phyloP scores from a whole-genome alignment of 345 rosid genomes.

The Sisymbrium altissimum region DNA sequence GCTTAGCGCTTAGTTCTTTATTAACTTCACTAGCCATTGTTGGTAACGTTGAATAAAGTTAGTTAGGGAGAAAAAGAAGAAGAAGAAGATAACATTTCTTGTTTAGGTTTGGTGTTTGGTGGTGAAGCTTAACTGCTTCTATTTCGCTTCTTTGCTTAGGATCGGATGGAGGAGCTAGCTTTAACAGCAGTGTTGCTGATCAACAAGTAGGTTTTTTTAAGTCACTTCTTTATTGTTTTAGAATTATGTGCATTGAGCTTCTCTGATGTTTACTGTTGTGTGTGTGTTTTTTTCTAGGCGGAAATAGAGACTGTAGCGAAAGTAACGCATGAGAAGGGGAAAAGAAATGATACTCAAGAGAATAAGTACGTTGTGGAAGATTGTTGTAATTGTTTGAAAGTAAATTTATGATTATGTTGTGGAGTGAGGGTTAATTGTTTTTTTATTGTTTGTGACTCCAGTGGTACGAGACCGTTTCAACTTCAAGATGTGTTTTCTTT shows the following conservation, averaged over 20 bases:
- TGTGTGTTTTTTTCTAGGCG: constrained; percentile 62
- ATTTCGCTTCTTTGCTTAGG: constrained; percentile 39
- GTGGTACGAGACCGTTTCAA: constrained; percentile 81
- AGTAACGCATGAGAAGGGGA: constrained; percentile 79
- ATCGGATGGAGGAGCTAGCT: constrained; percentile 73
- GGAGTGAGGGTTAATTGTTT: background rate
- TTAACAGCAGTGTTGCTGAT: constrained; percentile 91
- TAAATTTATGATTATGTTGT: background rate
- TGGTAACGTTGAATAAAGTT: background rate
- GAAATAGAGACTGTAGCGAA: constrained; percentile 92
- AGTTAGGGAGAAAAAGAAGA: background rate
- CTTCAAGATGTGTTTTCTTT: constrained; percentile 89
- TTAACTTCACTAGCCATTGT: background rate
- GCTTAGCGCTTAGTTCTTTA: background rate
- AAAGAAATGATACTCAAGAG: constrained; percentile 76
- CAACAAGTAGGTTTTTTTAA: constrained; percentile 67
- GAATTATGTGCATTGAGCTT: background rate
- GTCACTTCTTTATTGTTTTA: constrained; percentile 3
- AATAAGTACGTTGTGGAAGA: constrained; percentile 51
- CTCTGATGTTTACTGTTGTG: constrained; percentile 23
- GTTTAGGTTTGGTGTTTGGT: background rate
- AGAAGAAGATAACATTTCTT: background rate
- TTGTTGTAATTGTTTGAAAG: background rate
- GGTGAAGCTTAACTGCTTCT: constrained; percentile 7
- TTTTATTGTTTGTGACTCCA: constrained; percentile 25